phyloP scores from a whole-genome alignment of 352 stramenopile genomes.

The Pythium aphanidermatum region DNA sequence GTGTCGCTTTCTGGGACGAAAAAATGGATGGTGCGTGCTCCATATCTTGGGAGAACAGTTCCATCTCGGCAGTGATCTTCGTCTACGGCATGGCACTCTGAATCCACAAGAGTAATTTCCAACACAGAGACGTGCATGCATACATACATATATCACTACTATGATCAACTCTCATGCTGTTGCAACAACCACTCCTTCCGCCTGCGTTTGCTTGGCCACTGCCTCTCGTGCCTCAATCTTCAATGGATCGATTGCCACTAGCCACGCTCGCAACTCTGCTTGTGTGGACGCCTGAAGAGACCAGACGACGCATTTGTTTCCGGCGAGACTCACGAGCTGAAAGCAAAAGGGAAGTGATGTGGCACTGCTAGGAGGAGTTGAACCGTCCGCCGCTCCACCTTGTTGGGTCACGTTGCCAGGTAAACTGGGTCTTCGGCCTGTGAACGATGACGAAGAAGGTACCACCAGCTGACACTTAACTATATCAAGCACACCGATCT shows the following conservation, averaged over 20 bases:
- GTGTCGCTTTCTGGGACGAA: slow-evolving; percentile 64
- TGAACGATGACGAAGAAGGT: slow-evolving; percentile 6
- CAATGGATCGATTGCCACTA: slow-evolving; percentile 62
- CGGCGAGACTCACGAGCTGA: slow-evolving; percentile 46
- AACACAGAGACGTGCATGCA: too few relatives aligned
- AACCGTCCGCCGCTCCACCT: slow-evolving; percentile 1
- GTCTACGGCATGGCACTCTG: slow-evolving; percentile 64
- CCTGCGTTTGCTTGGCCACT: slow-evolving; percentile 17
- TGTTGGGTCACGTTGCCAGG: slow-evolving; percentile 7
- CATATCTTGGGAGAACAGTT: slow-evolving; percentile 72
- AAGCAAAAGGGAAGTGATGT: slow-evolving; percentile 57
- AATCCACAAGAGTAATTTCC: too few relatives aligned
- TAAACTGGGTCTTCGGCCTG: slow-evolving; percentile 2
- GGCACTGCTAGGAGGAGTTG: background rate
- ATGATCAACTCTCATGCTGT: too few relatives aligned
- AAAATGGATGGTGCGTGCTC: slow-evolving; percentile 64
- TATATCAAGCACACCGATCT: slow-evolving; percentile 68
- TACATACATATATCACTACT: slow-evolving; percentile 5
- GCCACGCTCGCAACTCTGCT: slow-evolving; percentile 60
- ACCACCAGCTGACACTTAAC: slow-evolving; percentile 57
- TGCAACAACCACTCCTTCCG: slow-evolving; percentile 7
- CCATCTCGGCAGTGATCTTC: slow-evolving; percentile 54
- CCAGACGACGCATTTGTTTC: slow-evolving; percentile 57
- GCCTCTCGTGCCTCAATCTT: slow-evolving; percentile 43
- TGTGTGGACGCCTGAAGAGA: slow-evolving; percentile 66